These are phyloP conservation scores for Stemphylium vesicarium DNA, from an alignment of 2,329 filamentous ascomycete species.

Conservation along the genomic window DNA sequence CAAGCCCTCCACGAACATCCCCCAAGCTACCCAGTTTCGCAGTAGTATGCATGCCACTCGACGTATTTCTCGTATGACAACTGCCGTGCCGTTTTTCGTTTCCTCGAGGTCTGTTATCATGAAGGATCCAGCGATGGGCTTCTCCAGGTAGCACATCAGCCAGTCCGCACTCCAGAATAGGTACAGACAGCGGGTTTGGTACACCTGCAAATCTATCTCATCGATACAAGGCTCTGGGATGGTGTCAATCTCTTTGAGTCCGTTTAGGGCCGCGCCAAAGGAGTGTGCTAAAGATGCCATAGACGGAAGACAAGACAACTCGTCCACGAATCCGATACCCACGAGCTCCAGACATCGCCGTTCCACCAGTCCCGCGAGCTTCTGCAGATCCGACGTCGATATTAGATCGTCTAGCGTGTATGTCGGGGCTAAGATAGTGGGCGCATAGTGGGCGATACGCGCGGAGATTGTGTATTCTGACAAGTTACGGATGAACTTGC, in stretches of 20 bases:
- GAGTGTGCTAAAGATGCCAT: constrained; percentile 8
- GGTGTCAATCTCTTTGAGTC: constrained; percentile 8
- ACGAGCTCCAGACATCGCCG: constrained; percentile 4
- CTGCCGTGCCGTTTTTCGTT: background rate
- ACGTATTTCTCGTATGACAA: background rate
- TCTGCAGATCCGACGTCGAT: background rate
- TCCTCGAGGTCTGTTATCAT: constrained; percentile 2
- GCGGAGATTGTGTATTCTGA: background rate
- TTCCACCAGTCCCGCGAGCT: background rate
- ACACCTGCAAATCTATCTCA: constrained; percentile 12
- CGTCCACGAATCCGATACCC: constrained; percentile 9
- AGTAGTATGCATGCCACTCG: constrained; percentile 6
- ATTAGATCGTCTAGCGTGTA: constrained; percentile 5
- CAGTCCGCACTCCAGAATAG: constrained; percentile 24
- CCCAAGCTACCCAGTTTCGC: constrained; percentile 24
- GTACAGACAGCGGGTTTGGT: constrained; percentile 14
- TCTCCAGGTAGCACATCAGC: constrained; percentile 12
- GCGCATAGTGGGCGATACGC: constrained; percentile 9
- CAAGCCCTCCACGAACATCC: constrained; percentile 18
- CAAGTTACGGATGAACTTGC: constrained; percentile 11
- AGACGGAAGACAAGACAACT: background rate
- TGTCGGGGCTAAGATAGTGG: background rate
- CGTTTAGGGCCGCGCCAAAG: constrained; percentile 11
- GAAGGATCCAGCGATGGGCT: constrained; percentile 1
- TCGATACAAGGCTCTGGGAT: constrained; percentile 6